These are phyloP conservation scores for Pleurotus tuber-regium DNA, from an alignment of 768 basidiomycete genomes.

Conservation along the genomic window DNA sequence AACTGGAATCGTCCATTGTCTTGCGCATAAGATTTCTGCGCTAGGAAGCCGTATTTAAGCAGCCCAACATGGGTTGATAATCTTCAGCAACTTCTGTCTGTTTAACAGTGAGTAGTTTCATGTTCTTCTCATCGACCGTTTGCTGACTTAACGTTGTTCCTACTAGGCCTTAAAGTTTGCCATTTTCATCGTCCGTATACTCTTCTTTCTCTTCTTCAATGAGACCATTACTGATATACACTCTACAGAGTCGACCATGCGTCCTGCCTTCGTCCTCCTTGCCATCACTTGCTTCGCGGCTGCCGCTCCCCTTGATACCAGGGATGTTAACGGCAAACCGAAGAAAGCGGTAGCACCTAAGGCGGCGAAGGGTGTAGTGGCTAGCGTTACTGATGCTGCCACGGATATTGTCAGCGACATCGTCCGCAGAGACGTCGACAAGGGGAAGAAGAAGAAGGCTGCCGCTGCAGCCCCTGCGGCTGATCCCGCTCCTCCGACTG, in stretches of 20 bases:
- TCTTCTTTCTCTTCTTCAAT: neutral
- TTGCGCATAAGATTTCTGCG: too few relatives aligned
- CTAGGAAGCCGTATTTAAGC: neutral
- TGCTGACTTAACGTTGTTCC: neutral
- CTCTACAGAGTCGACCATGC: neutral
- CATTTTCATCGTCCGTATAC: neutral
- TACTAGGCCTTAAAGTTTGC: neutral
- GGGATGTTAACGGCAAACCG: too few relatives aligned
- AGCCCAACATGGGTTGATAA: neutral
- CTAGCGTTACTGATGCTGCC: too few relatives aligned
- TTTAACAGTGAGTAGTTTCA: neutral
- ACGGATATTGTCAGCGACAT: too few relatives aligned
- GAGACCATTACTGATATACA: neutral
- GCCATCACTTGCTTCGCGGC: conserved; percentile 2
- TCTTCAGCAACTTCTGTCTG: neutral
- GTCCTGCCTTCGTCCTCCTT: conserved; percentile 3
- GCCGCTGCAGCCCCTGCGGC: too few relatives aligned
- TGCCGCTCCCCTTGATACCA: neutral
- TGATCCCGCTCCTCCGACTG: too few relatives aligned
- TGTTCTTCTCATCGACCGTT: neutral
- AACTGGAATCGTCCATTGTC: too few relatives aligned
- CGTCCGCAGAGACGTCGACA: too few relatives aligned
- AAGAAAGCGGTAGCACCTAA: too few relatives aligned
- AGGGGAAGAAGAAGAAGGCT: too few relatives aligned
- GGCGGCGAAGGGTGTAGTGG: too few relatives aligned